These are phyloP conservation scores for Solanum habrochaites DNA, from an alignment of 257 asterid species.

Conservation along the genomic window DNA sequence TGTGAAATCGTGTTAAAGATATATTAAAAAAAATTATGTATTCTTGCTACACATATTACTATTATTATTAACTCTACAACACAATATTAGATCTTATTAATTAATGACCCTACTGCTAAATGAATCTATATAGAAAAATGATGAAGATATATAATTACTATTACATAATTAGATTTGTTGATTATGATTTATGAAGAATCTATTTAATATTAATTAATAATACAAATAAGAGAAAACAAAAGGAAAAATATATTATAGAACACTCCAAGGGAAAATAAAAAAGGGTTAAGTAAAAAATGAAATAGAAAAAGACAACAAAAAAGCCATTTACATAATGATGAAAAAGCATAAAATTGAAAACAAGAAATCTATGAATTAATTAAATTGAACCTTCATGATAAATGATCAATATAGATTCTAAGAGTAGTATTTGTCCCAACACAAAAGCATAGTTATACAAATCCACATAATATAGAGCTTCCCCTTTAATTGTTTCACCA, in stretches of 20 bases:
- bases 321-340: neutral
- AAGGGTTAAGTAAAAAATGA: neutral
- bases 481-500: slow-evolving; percentile 19
- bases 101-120: neutral
- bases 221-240: neutral
- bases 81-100: neutral
- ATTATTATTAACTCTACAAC: neutral
- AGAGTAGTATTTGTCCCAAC: slow-evolving; percentile 16
- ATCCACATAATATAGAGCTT: slow-evolving; percentile 25
- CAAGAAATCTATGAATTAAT: neutral
- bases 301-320: neutral
- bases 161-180: neutral
- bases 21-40: neutral
- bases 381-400: neutral
- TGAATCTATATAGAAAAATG: neutral
- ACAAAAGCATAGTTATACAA: slow-evolving; percentile 23
- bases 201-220: neutral
- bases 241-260: neutral
- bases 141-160: neutral
- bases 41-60: neutral
- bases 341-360: neutral
- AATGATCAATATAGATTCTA: neutral
- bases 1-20: too few relatives aligned
- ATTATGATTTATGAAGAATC: neutral
- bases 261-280: neutral